phyloP scores from a whole-genome alignment of 306 rosid species.

The Hippophae gyantsensis region DNA sequence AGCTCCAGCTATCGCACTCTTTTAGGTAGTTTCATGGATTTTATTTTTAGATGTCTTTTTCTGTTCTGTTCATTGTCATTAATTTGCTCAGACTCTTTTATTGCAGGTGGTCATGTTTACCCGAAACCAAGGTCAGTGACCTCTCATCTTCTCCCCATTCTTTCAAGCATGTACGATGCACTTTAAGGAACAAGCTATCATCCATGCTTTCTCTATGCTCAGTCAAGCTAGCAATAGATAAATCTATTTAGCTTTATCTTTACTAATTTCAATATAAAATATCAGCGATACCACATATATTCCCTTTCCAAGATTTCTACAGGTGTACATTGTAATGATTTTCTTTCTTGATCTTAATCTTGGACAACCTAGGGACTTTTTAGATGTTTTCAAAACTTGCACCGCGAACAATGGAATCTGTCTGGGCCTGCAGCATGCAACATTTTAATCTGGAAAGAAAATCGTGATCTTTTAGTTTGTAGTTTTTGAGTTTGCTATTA shows the following conservation, averaged over 20 bases:
- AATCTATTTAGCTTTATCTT: no score
- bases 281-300: no score
- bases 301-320: no score
- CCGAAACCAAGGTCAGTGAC: constrained; percentile 24
- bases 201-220: no score
- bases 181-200: no score
- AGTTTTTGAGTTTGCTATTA: neutral
- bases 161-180: neutral
- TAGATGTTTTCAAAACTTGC: constrained; percentile 1
- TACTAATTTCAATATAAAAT: no score
- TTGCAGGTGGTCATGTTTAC: constrained; percentile 18
- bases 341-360: neutral
- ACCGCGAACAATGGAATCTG: neutral
- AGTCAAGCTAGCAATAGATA: no score
- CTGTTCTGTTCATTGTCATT: constrained; percentile 1
- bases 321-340: neutral
- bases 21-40: constrained; percentile 7
- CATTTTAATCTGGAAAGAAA: constrained; percentile 1
- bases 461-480: no score
- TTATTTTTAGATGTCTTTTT: neutral
- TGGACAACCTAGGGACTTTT: neutral
- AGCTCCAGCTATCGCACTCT: constrained; percentile 20
- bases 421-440: neutral
- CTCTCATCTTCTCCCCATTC: neutral
- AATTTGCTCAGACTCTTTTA: neutral